These are phyloP conservation scores for Westerdykella ornata DNA, from an alignment of 2,329 filamentous ascomycete genomes.

Conservation along the genomic window DNA sequence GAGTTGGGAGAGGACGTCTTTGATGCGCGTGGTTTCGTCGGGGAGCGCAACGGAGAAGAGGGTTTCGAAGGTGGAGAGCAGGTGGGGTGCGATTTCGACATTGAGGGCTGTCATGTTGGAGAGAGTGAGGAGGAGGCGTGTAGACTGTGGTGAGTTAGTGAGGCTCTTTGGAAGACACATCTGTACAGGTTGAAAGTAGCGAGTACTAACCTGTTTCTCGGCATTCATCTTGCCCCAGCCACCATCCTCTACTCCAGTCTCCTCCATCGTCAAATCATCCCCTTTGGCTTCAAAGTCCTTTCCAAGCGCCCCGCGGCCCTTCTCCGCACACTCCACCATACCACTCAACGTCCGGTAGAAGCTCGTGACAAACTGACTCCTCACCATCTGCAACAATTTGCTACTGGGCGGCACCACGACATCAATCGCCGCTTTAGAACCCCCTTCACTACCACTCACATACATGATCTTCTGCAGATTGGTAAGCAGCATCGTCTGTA, in stretches of 20 bases:
- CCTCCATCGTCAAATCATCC: slow-evolving; percentile 41
- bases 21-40: slow-evolving; percentile 86
- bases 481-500: slow-evolving; percentile 72
- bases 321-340: slow-evolving; percentile 94
- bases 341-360: slow-evolving; percentile 90
- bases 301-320: slow-evolving; percentile 57
- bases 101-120: slow-evolving; percentile 85
- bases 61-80: slow-evolving; percentile 90
- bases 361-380: slow-evolving; percentile 86
- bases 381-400: slow-evolving; percentile 84
- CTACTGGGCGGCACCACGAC: slow-evolving; percentile 79
- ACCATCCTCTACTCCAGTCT: slow-evolving; percentile 20
- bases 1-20: slow-evolving; percentile 84
- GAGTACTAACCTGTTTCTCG: slow-evolving; percentile 26
- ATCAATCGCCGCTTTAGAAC: slow-evolving; percentile 66
- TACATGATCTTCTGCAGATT: slow-evolving; percentile 96
- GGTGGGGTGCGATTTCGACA: slow-evolving; percentile 71
- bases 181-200: background rate
- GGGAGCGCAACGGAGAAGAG: slow-evolving; percentile 90
- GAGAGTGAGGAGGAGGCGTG: slow-evolving; percentile 87
- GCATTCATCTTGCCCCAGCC: slow-evolving; percentile 33
- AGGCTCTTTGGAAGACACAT: background rate
- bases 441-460: slow-evolving; percentile 65
- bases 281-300: slow-evolving; percentile 48
- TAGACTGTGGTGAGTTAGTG: slow-evolving; percentile 53